Evolutionary conservation across 202 grass and related monocot species (phyloP).

Genomic region (Panicum virgatum): DNA sequence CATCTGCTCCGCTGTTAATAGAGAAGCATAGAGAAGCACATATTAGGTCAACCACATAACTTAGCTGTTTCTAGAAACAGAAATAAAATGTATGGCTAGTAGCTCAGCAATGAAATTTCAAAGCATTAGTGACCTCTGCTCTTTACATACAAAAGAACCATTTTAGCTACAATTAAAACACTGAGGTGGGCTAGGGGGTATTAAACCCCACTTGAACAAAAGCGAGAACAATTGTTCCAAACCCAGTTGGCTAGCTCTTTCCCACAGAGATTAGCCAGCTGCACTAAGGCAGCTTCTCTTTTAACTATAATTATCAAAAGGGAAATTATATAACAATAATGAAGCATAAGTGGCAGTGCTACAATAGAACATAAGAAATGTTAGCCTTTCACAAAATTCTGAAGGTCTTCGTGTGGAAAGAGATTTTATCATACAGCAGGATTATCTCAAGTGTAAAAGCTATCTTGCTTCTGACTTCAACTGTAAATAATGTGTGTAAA

Average conservation of each 20-base stretch:
- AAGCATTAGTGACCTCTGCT: neutral
- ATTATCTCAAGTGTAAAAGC: neutral
- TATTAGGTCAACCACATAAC: conserved; percentile 34
- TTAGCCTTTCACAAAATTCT: neutral
- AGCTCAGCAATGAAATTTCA: neutral
- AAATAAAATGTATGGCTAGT: neutral
- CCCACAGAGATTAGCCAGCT: too few relatives aligned
- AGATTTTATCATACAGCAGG: neutral
- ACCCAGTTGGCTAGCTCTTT: too few relatives aligned
- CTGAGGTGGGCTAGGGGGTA: too few relatives aligned
- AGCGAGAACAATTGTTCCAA: too few relatives aligned
- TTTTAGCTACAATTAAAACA: neutral
- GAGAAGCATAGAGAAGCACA: conserved; percentile 47
- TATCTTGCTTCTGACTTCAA: neutral
- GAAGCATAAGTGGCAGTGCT: neutral
- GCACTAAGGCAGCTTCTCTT: too few relatives aligned
- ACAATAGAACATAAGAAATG: neutral
- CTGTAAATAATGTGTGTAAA: neutral
- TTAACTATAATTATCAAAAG: conserved; percentile 1
- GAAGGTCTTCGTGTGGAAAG: neutral
- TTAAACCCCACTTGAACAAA: too few relatives aligned
- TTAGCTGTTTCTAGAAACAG: conserved; percentile 1
- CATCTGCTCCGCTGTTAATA: conserved; percentile 75
- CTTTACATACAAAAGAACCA: neutral
- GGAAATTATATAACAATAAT: neutral